These are phyloP conservation scores for Rutstroemia sp. DNA, from an alignment of 2,329 filamentous ascomycete species.

Conservation along the genomic window DNA sequence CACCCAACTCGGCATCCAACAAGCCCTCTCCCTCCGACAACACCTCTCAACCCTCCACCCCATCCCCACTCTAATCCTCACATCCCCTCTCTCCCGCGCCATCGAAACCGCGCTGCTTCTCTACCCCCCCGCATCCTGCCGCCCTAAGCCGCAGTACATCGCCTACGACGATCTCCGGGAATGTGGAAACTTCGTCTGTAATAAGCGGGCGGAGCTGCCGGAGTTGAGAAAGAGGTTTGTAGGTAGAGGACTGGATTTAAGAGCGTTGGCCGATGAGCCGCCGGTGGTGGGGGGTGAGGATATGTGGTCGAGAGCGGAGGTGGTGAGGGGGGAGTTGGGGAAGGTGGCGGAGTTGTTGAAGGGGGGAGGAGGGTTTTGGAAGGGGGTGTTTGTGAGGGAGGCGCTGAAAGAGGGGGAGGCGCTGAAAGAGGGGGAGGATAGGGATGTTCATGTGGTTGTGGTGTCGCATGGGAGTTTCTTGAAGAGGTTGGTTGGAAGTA, in stretches of 20 bases:
- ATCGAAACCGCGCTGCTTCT: neutral
- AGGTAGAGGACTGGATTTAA: neutral
- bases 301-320: neutral
- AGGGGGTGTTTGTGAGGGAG: neutral
- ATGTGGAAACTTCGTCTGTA: neutral
- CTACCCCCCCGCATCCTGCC: neutral
- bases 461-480: constrained; percentile 2
- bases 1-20: neutral
- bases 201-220: neutral
- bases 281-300: neutral
- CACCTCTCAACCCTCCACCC: neutral
- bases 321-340: neutral
- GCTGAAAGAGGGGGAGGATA: no score
- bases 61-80: neutral
- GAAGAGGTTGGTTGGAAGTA: neutral
- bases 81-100: neutral
- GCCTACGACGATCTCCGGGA: constrained; percentile 5
- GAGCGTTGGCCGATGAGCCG: neutral
- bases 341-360: neutral
- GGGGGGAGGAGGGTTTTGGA: neutral
- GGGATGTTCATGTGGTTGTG: neutral
- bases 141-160: neutral
- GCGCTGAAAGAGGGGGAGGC: no score
- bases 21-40: neutral
- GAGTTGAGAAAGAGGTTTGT: neutral